These are phyloP conservation scores for Vigna nakashimae DNA, from an alignment of 306 rosid species.

Conservation along the genomic window DNA sequence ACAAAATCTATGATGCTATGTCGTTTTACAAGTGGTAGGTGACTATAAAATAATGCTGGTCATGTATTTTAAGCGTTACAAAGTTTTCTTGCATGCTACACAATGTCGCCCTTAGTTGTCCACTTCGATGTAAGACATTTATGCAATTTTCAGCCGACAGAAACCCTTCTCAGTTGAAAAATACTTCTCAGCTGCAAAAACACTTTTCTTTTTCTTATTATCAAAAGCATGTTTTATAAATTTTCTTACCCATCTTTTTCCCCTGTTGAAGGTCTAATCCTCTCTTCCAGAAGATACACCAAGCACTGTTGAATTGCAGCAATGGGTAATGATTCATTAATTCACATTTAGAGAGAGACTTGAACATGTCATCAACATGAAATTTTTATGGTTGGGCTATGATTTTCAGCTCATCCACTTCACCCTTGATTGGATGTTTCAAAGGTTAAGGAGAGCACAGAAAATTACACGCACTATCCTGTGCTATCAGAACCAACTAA, in stretches of 20 bases:
- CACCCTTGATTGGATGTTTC: conserved; percentile 39
- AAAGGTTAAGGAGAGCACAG: conserved; percentile 12
- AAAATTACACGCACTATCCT: conserved; percentile 27
- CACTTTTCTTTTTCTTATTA: conserved; percentile 23
- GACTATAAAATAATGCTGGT: conserved; percentile 49
- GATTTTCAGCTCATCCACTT: conserved; percentile 48
- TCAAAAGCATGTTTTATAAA: conserved; percentile 21
- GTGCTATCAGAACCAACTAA: conserved; percentile 46
- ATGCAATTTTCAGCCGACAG: conserved; percentile 49
- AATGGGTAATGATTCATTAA: conserved; percentile 7
- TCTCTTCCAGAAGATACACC: conserved; percentile 49
- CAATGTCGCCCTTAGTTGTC: conserved; percentile 44
- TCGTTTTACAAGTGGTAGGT: conserved; percentile 63
- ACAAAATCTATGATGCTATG: conserved; percentile 51
- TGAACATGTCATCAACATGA: not conserved
- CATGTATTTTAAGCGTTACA: conserved; percentile 31
- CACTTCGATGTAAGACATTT: conserved; percentile 36
- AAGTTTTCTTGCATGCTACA: conserved; percentile 72
- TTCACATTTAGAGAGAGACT: conserved; percentile 39
- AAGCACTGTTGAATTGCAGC: not conserved
- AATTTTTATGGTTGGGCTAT: conserved; percentile 49
- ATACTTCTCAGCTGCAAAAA: conserved; percentile 53
- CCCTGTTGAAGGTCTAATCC: conserved; percentile 27
- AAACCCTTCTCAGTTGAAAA: conserved; percentile 45
- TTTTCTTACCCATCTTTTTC: conserved; percentile 19